A percentile compares a stretch with the other conserved stretches of the same genome.
These are phyloP conservation scores for Neurospora africana DNA, from an alignment of 495 filamentous ascomycete species.

Conservation along the genomic window DNA sequence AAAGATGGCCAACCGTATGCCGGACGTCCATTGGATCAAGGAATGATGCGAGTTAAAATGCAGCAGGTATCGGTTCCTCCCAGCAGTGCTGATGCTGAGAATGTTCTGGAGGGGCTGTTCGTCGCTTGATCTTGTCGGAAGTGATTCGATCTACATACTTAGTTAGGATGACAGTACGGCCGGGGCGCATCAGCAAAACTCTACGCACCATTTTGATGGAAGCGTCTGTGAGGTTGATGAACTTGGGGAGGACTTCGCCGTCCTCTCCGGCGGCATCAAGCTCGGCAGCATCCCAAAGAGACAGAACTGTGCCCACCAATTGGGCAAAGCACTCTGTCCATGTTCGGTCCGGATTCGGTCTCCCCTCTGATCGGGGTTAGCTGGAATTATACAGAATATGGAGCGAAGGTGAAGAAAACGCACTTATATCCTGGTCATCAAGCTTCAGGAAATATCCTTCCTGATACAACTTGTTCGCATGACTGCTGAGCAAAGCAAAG, in stretches of 20 bases:
- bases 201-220: conserved; percentile 83
- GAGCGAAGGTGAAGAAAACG: conserved; percentile 20
- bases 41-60: conserved; percentile 95
- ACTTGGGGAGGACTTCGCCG: conserved; percentile 81
- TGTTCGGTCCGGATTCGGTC: conserved; percentile 70
- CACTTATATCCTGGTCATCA: conserved; percentile 85
- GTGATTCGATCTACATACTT: conserved; percentile 64
- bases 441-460: conserved; percentile 96
- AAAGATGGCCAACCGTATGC: conserved; percentile 88
- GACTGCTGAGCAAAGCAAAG: conserved; percentile 88
- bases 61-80: conserved; percentile 85
- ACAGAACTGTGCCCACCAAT: conserved; percentile 87
- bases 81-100: conserved; percentile 87
- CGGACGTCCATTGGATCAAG: conserved; percentile 90
- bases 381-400: conserved; percentile 2
- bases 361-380: conserved; percentile 55
- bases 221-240: conserved; percentile 94
- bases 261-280: conserved; percentile 78
- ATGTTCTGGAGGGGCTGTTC: conserved; percentile 82
- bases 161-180: neutral
- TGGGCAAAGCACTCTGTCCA: conserved; percentile 98
- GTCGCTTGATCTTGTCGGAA: conserved; percentile 67
- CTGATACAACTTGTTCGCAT: conserved; percentile 91
- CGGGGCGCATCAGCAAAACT: neutral
- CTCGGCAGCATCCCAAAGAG: conserved; percentile 90